phyloP scores from a whole-genome alignment of 2,329 filamentous ascomycete genomes.

The Xylariaceae sp. region DNA sequence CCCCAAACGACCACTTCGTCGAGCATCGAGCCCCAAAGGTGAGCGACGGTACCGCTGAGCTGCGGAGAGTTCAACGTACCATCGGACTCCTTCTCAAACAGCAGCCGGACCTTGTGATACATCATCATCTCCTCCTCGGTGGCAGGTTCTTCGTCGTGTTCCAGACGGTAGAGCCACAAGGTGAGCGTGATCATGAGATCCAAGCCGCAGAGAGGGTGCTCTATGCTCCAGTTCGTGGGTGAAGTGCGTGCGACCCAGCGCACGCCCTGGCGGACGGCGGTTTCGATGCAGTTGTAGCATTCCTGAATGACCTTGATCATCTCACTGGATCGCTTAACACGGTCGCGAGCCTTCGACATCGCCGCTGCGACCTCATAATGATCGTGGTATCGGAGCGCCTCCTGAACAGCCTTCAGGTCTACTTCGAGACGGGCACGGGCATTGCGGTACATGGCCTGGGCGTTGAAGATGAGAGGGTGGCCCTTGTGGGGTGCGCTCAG shows the following conservation, averaged over 20 bases:
- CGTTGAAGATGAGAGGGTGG: slow-evolving; percentile 95
- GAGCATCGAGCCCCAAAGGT: slow-evolving; percentile 95
- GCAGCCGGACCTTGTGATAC: slow-evolving; percentile 85
- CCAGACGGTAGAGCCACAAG: slow-evolving; percentile 96
- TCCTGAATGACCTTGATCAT: slow-evolving; percentile 99
- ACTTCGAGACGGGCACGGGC: slow-evolving; percentile 88
- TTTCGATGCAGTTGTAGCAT: slow-evolving; percentile 97
- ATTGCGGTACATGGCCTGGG: slow-evolving; percentile 94
- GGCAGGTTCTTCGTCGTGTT: slow-evolving; percentile 93
- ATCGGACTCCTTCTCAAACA: slow-evolving; percentile 87
- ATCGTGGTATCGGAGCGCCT: slow-evolving; percentile 93
- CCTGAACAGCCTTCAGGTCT: slow-evolving; percentile 91
- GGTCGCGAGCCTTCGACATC: slow-evolving; percentile 91
- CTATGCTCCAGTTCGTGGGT: slow-evolving; percentile 97
- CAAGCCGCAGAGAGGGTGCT: slow-evolving; percentile 92
- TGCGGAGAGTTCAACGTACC: slow-evolving; percentile 70
- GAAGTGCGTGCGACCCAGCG: slow-evolving; percentile 98
- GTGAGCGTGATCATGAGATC: slow-evolving; percentile 97
- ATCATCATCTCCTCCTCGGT: slow-evolving; percentile 78
- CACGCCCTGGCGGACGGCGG: slow-evolving; percentile 86
- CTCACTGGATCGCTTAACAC: slow-evolving; percentile 88
- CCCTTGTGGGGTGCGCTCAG: slow-evolving; percentile 93
- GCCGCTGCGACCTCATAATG: slow-evolving; percentile 94
- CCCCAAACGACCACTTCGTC: slow-evolving; percentile 99
- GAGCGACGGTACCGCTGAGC: slow-evolving; percentile 89